Evolutionary conservation across 176 grass and related monocot species (phyloP).

Genomic region (Aegilops speltoides): DNA sequence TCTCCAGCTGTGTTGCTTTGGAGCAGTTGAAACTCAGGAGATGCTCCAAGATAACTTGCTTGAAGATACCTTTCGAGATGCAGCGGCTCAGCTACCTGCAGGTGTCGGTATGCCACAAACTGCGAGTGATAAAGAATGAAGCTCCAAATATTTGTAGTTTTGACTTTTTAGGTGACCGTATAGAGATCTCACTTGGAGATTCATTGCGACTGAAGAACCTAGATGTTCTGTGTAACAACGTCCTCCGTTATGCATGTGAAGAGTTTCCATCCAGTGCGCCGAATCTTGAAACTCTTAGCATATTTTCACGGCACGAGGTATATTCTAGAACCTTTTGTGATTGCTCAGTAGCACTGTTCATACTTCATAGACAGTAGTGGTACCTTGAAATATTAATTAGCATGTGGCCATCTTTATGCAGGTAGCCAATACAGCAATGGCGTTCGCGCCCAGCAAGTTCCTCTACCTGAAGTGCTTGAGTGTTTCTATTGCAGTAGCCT

Average conservation of each 20-base stretch:
- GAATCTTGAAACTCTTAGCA: background rate
- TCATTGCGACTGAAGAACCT: background rate
- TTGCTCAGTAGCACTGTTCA: background rate
- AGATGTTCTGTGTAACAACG: background rate
- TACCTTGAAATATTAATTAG: background rate
- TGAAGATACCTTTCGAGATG: background rate
- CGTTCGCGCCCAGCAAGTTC: background rate
- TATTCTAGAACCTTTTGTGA: background rate
- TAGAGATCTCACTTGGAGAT: slow-evolving; percentile 1
- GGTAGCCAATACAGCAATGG: background rate
- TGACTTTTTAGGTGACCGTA: background rate
- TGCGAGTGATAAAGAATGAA: background rate
- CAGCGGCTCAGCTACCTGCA: background rate
- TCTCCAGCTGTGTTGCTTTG: background rate
- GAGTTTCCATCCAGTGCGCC: background rate
- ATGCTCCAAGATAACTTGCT: background rate
- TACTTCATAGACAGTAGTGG: background rate
- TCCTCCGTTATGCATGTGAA: background rate
- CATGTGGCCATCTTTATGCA: background rate
- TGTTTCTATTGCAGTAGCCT: background rate
- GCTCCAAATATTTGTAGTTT: background rate
- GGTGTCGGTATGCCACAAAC: background rate
- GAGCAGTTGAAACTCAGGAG: background rate
- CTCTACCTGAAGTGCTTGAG: background rate
- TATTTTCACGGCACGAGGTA: background rate